A percentile compares a stretch with the other conserved stretches of the same genome.
These are phyloP conservation scores for Leccinum obscurum DNA, from an alignment of 768 basidiomycete species.

Conservation along the genomic window DNA sequence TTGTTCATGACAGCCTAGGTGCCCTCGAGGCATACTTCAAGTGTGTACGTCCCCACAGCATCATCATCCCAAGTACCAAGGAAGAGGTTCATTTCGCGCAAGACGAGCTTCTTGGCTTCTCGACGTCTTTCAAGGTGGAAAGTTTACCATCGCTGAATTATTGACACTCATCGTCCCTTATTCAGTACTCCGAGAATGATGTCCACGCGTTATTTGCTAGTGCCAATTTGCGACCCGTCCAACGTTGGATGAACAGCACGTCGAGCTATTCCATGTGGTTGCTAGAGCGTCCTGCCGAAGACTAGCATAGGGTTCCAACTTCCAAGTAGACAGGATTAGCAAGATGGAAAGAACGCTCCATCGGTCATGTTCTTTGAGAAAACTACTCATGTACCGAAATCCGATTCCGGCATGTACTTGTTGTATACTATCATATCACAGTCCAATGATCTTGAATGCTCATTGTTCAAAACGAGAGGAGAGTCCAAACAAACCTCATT, in stretches of 20 bases:
- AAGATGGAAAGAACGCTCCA: constrained; percentile 82
- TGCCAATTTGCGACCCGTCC: constrained; percentile 78
- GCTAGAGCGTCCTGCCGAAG: constrained; percentile 68
- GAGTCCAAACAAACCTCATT: not conserved
- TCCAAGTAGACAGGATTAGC: constrained; percentile 69
- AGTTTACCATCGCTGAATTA: not conserved
- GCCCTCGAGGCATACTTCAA: constrained; percentile 83
- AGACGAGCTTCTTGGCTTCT: constrained; percentile 81
- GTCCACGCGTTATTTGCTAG: constrained; percentile 66
- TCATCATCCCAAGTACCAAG: constrained; percentile 50
- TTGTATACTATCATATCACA: constrained; percentile 86
- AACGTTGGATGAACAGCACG: constrained; percentile 78
- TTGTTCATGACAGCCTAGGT: constrained; percentile 41
- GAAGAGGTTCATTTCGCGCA: constrained; percentile 54
- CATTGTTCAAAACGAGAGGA: not conserved
- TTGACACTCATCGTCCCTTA: constrained; percentile 4
- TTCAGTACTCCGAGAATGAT: constrained; percentile 78
- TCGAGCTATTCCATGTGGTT: constrained; percentile 85
- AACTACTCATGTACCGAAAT: constrained; percentile 51
- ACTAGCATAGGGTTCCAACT: constrained; percentile 42
- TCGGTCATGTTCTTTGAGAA: constrained; percentile 81
- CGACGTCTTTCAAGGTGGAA: constrained; percentile 81
- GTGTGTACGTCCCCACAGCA: constrained; percentile 58
- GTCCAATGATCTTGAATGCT: not conserved
- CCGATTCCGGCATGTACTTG: constrained; percentile 89